Evolutionary conservation across 108 stramenopile species (phyloP), one percentile per base, ranked within the genome.

Genomic region (Nitzschia inconspicua): DNA sequence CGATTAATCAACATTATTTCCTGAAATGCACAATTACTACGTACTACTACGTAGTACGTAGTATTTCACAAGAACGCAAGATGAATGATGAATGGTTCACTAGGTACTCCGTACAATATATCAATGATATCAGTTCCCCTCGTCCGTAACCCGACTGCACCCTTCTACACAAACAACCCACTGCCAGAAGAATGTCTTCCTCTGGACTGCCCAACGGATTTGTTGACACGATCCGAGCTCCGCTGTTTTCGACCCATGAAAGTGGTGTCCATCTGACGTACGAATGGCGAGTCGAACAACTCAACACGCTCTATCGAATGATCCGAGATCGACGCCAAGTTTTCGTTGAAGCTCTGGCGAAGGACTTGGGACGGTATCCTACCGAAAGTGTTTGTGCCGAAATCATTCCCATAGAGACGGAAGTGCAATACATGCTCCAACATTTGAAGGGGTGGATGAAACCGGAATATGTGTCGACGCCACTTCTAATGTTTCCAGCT

Each of bases 261-360:
- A 65, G 60, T 24, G 63, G 71, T 10, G 49, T 66, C 44, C 77
- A 77, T 46, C 36, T 51, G 27, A 49, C 76, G 10, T 66, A 68
- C 31, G 68, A 73, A 47, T 82, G 80, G 80, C 61, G 80, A 23
- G 34, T 51, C 2, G 13, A 72, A 4, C 71, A 77, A 31, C 64
- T 80, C 4, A 47, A 20, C 4, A 7, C 25, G 11, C 26, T 75
- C 18, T 37, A n/a, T n/a, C n/a, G n/a, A n/a, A n/a, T n/a, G n/a
- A n/a, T n/a, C n/a, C n/a, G n/a, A n/a, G n/a, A n/a, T n/a, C n/a
- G n/a, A n/a, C n/a, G n/a, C n/a, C n/a, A n/a, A n/a, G n/a, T n/a
- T n/a, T n/a, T n/a, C n/a, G n/a, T n/a, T n/a, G n/a, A 30, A 32
- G 76, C 77, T 9, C 48, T 78, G 0, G 6, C 29, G 9, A 23